These are phyloP conservation scores for Purpureocillium takamizusanense DNA, from an alignment of 2,329 filamentous ascomycete genomes.

Conservation along the genomic window DNA sequence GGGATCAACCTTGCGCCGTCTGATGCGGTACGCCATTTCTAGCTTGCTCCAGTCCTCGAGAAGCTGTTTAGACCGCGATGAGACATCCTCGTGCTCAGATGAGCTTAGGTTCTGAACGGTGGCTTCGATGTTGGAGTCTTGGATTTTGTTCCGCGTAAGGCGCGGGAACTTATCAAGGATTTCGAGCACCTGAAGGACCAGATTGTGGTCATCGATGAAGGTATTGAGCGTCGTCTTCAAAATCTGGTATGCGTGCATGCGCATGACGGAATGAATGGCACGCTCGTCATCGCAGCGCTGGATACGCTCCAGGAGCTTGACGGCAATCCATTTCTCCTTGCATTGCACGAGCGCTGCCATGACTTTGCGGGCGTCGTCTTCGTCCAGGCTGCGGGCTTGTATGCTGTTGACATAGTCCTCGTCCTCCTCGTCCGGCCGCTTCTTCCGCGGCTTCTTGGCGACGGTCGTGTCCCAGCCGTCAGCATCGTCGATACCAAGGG, in stretches of 20 bases:
- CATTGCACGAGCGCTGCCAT: slow-evolving; percentile 96
- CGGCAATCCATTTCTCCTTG: slow-evolving; percentile 98
- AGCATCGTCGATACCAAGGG: slow-evolving; percentile 85
- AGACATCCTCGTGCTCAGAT: slow-evolving; percentile 67
- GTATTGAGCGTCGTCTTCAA: slow-evolving; percentile 77
- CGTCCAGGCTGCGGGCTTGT: slow-evolving; percentile 68
- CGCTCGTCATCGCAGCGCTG: slow-evolving; percentile 79
- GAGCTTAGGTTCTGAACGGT: slow-evolving; percentile 60
- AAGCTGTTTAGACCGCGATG: slow-evolving; percentile 59
- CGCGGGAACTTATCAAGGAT: slow-evolving; percentile 84
- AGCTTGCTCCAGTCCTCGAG: slow-evolving; percentile 83
- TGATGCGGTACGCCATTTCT: slow-evolving; percentile 86
- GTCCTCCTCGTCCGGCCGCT: slow-evolving; percentile 84
- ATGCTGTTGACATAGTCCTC: slow-evolving; percentile 93
- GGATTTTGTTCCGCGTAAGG: slow-evolving; percentile 92
- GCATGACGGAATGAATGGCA: slow-evolving; percentile 79
- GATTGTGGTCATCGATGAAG: slow-evolving; percentile 83
- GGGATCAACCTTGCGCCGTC: slow-evolving; percentile 75
- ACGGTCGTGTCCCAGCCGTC: slow-evolving; percentile 89
- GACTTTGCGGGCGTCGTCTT: slow-evolving; percentile 81
- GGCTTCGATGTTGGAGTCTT: slow-evolving; percentile 88
- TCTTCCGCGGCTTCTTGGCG: slow-evolving; percentile 84
- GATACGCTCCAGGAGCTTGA: slow-evolving; percentile 85
- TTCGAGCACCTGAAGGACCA: slow-evolving; percentile 80
- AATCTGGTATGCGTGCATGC: slow-evolving; percentile 96